Conservation (phyloP, 805 yeast species). For the Cyberlindnera misumaiensis region DNA sequence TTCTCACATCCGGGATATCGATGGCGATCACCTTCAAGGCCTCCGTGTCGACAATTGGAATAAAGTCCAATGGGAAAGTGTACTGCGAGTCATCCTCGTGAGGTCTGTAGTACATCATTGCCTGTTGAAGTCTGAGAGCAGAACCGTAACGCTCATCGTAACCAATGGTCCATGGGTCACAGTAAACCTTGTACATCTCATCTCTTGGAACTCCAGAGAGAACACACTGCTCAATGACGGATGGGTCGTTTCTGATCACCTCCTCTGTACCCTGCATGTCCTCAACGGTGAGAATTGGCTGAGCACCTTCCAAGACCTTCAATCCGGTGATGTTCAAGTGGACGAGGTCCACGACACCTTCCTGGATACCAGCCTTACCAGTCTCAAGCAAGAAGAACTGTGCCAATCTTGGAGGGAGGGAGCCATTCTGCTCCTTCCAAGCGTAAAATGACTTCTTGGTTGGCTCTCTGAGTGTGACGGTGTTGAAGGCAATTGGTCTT, state of each 20-base stretch:
- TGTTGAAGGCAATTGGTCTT: conserved; percentile 50
- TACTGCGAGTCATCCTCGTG: conserved; percentile 72
- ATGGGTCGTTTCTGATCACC: conserved; percentile 62
- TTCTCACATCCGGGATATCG: conserved; percentile 70
- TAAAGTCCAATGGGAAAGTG: conserved; percentile 65
- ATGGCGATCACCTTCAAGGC: conserved; percentile 61
- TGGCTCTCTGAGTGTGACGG: conserved; percentile 68
- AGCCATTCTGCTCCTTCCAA: conserved; percentile 58
- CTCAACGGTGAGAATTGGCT: conserved; percentile 68
- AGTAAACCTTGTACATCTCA: conserved; percentile 42
- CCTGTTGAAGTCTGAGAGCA: conserved; percentile 69
- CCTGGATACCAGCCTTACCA: conserved; percentile 58
- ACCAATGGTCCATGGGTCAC: conserved; percentile 69
- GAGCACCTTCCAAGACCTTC: conserved; percentile 50
- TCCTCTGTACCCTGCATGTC: conserved; percentile 60
- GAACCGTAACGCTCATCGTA: conserved; percentile 77
- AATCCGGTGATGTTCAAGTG: conserved; percentile 40
- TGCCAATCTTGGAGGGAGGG: conserved; percentile 63
- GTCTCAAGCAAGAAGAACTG: conserved; percentile 55
- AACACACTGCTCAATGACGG: conserved; percentile 65
- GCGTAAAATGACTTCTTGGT: conserved; percentile 52
- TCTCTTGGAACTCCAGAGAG: conserved; percentile 59
- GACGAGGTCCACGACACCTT: conserved; percentile 60
- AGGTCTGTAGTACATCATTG: conserved; percentile 69
- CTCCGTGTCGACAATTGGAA: conserved; percentile 76